A percentile compares a stretch with the other conserved stretches of the same genome.
phyloP scores from a whole-genome alignment of 2,329 filamentous ascomycete species.

The Trichoderma atrobrunneum region DNA sequence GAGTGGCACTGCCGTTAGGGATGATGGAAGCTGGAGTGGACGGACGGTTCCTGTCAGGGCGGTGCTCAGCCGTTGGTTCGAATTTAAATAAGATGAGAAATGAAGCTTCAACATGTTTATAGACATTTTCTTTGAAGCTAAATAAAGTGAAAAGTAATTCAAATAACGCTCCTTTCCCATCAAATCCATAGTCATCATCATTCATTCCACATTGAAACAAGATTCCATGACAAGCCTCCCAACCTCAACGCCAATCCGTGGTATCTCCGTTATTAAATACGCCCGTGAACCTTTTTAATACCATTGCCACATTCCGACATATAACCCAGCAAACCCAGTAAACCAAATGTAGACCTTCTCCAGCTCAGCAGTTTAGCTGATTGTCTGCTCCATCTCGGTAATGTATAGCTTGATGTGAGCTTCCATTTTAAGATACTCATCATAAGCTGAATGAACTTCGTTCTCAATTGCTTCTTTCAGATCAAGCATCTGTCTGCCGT shows the following conservation, averaged over 20 bases:
- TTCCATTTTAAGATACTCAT: constrained; percentile 97
- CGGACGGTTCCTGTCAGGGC: constrained; percentile 55
- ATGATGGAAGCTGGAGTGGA: constrained; percentile 55
- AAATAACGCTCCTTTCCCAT: not conserved
- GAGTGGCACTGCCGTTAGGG: constrained; percentile 51
- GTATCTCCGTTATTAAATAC: constrained; percentile 33
- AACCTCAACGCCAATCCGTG: constrained; percentile 41
- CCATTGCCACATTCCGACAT: not conserved
- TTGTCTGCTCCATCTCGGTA: constrained; percentile 95
- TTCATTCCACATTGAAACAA: constrained; percentile 3
- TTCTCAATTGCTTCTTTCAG: constrained; percentile 96
- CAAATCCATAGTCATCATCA: not conserved
- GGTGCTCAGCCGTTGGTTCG: constrained; percentile 66
- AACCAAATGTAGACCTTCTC: not conserved
- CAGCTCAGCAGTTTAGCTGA: constrained; percentile 38
- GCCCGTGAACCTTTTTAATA: not conserved
- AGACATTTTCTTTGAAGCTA: not conserved
- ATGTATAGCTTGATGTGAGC: constrained; percentile 97
- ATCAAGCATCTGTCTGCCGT: constrained; percentile 74
- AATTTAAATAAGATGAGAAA: constrained; percentile 11
- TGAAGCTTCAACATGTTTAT: not conserved
- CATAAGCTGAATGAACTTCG: constrained; percentile 84
- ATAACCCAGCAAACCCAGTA: constrained; percentile 9
- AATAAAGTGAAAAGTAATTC: too few relatives aligned
- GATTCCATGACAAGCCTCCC: not conserved